Percentiles rank a stretch among this genome's conserved stretches.
phyloP scores from a whole-genome alignment of 176 grass and related monocot species.

The Rhynchospora tenuis region DNA sequence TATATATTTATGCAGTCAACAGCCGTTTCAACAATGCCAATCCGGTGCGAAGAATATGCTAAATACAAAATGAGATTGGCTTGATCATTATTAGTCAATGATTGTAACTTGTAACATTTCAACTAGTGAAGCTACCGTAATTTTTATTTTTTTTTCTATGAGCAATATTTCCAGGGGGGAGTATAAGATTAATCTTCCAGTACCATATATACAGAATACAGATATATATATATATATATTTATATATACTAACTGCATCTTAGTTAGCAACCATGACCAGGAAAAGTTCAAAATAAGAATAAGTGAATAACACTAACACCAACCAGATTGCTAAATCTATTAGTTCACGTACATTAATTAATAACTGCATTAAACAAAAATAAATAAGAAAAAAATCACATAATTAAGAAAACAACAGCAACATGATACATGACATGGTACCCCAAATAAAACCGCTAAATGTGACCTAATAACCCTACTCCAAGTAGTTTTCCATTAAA shows the following conservation, averaged over 20 bases:
- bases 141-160: background rate
- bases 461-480: slow-evolving; percentile 24
- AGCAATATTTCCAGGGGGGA: background rate
- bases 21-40: background rate
- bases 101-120: background rate
- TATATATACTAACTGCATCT: background rate
- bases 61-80: background rate
- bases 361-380: slow-evolving; percentile 28
- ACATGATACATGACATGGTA: slow-evolving; percentile 12
- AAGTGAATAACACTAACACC: background rate
- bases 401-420: slow-evolving; percentile 17
- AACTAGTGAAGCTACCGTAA: background rate
- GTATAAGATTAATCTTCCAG: background rate
- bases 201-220: background rate
- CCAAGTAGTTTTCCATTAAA: slow-evolving; percentile 97
- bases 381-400: slow-evolving; percentile 24
- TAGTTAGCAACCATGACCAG: background rate
- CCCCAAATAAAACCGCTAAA: slow-evolving; percentile 8
- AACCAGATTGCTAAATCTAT: slow-evolving; percentile 17
- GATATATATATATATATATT: background rate
- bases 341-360: slow-evolving; percentile 10
- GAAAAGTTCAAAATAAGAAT: background rate
- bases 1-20: background rate
- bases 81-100: background rate
- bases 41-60: background rate